Base-by-base conservation (phyloP, 2,329 filamentous ascomycete species). In the Raffaelea ambrosiae region DNA sequence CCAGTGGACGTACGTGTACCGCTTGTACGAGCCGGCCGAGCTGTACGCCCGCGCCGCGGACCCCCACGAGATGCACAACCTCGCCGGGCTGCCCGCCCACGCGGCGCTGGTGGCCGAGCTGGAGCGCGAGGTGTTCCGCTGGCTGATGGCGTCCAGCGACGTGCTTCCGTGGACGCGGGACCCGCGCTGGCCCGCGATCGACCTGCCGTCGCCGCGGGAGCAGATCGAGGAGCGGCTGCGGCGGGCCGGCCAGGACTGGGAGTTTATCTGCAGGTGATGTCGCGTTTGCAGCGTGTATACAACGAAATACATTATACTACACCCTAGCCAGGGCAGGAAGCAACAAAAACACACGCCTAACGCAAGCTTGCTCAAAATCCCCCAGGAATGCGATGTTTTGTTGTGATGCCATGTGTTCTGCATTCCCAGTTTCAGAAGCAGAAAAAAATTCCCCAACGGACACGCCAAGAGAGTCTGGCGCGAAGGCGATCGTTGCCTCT, bases 11-110 rank as follows among this genome's bases (percentile, higher is more conserved):
- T 73, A 63, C 39, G 56, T 74, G 0, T 73, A 73, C 44, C 60
- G 68, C 1, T 52, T 72, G 2, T 73, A 73, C 46, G 70, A 74
- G 51, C 61, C 66, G 0, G 54, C 61, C 0, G 71, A 73, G 61
- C 55, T 73, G 14, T 73, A 73, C 47, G 54, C 64, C 47, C 63
- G 66, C 1, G 41, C 51, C 0, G 48, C 59, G 1, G 69, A 72
- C 43, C 61, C 62, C 0, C 56, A 63, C 5, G 69, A 69, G 58
- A 48, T 64, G 40, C 61, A 66, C 33, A 70, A 70, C 16, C 48
- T 70, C 3, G 67, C 66, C 0, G 58, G 57, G 1, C 54, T 58
- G 4, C 55, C 59, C 0, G 51, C 54, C 2, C 54, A 62, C 22
- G 55, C 55, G 8, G 50, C 52, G 1, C 16, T 62, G 2, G 56